A percentile compares a stretch with the other conserved stretches of the same genome.
Conservation (phyloP, 1,284 basidiomycete species). For the Chiua sp. region DNA sequence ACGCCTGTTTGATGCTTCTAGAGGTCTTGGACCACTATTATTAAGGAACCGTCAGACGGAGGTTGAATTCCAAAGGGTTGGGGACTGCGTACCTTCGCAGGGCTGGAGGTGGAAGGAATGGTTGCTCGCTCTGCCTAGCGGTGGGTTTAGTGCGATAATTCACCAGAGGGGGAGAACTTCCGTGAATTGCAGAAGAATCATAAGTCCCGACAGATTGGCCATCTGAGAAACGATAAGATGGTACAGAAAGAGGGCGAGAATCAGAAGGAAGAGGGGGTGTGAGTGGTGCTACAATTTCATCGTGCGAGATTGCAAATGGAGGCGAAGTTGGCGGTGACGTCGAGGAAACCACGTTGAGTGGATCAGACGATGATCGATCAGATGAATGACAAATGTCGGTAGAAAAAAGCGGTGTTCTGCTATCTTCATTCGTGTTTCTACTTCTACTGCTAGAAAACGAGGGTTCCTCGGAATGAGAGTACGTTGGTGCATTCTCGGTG, state of each 20-base stretch:
- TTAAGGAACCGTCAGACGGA: slow-evolving; percentile 7
- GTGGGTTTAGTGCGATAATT: slow-evolving; percentile 15
- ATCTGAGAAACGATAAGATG: background rate
- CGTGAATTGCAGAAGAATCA: background rate
- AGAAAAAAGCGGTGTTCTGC: background rate
- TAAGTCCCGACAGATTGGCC: background rate
- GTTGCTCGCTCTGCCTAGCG: background rate
- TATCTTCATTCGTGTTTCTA: background rate
- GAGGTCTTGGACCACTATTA: background rate
- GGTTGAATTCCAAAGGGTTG: background rate
- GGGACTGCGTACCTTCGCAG: slow-evolving; percentile 16
- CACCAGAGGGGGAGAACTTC: slow-evolving; percentile 4
- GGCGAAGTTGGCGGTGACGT: background rate
- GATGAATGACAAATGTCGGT: background rate
- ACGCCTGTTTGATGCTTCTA: background rate
- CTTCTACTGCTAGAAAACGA: slow-evolving; percentile 1
- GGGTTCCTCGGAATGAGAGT: background rate
- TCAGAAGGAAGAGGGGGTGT: background rate
- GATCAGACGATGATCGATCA: background rate
- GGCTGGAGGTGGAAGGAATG: background rate
- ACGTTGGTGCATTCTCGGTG: background rate
- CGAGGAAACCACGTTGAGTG: background rate
- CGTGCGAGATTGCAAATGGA: background rate
- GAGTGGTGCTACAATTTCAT: background rate
- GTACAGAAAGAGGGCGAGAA: background rate